These are phyloP conservation scores for Lactarius tabidus DNA, from an alignment of 768 basidiomycete species.

Conservation along the genomic window DNA sequence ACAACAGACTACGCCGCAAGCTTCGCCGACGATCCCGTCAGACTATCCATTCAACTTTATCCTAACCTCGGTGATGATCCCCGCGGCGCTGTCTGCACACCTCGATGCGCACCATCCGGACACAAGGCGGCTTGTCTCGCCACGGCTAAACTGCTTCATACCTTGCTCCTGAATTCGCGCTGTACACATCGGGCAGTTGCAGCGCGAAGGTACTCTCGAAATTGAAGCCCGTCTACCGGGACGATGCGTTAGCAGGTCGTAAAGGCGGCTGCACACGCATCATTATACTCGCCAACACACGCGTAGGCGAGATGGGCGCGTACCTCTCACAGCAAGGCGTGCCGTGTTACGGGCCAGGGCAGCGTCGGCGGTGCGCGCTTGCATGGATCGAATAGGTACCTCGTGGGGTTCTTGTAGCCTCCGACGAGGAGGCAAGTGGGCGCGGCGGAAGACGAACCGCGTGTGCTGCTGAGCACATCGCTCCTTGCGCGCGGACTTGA, in stretches of 20 bases:
- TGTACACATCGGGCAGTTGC: constrained; percentile 63
- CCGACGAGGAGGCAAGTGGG: constrained; percentile 15
- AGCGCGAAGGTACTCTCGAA: constrained; percentile 75
- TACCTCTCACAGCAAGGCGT: too few species aligned
- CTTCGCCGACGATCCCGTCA: too few species aligned
- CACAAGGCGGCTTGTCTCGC: constrained; percentile 72
- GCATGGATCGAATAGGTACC: constrained; percentile 3
- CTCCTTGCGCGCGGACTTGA: constrained; percentile 88
- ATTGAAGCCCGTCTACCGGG: constrained; percentile 69
- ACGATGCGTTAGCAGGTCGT: too few species aligned
- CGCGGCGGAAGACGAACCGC: constrained; percentile 41
- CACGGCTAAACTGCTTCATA: constrained; percentile 75
- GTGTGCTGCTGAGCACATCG: constrained; percentile 87
- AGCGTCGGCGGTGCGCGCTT: too few species aligned
- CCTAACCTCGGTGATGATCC: too few species aligned
- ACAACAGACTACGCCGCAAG: not conserved
- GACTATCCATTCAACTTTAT: too few species aligned
- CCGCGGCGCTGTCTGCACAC: too few species aligned
- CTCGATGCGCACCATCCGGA: constrained; percentile 58
- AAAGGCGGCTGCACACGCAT: too few species aligned
- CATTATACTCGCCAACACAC: too few species aligned
- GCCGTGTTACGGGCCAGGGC: too few species aligned
- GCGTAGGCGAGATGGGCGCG: too few species aligned
- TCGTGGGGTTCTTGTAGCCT: constrained; percentile 27
- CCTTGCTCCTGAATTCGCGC: too few species aligned